Percentiles rank a stretch among this genome's conserved stretches.
Evolutionary conservation across 768 basidiomycete species (phyloP).

Genomic region (Lyophyllum decastes): DNA sequence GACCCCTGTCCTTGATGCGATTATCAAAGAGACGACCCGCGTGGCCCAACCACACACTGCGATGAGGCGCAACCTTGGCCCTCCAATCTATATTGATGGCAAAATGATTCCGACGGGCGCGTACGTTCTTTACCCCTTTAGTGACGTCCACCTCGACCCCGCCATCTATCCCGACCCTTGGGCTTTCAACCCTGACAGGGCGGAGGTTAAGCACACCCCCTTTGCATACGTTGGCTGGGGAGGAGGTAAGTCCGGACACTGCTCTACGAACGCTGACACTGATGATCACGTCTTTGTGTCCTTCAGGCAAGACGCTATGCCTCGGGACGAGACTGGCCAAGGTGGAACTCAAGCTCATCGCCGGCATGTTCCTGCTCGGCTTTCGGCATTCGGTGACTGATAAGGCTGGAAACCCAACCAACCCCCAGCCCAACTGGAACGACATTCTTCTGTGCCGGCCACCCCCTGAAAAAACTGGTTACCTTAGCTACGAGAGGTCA

Average conservation of each 20-base stretch:
- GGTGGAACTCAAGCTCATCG: conserved; percentile 70
- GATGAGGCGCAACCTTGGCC: conserved; percentile 79
- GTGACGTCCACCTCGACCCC: conserved; percentile 75
- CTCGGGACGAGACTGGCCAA: conserved; percentile 76
- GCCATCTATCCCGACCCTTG: conserved; percentile 75
- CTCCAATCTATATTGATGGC: conserved; percentile 67
- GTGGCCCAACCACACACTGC: conserved; percentile 80
- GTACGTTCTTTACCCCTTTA: conserved; percentile 79
- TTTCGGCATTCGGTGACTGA: conserved; percentile 64
- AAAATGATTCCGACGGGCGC: conserved; percentile 73
- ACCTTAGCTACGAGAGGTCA: conserved; percentile 49
- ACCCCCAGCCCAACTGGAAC: conserved; percentile 72
- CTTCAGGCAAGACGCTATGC: conserved; percentile 66
- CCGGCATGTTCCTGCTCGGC: conserved; percentile 66
- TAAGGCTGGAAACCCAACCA: conserved; percentile 42
- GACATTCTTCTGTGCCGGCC: conserved; percentile 65
- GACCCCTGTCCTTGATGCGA: conserved; percentile 69
- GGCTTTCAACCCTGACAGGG: conserved; percentile 70
- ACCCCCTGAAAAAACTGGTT: conserved; percentile 56
- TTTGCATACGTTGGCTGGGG: conserved; percentile 79
- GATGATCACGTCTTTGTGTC: conserved; percentile 10
- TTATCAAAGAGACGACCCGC: conserved; percentile 77
- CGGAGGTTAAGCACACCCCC: conserved; percentile 42
- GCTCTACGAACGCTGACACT: conserved; percentile 11
- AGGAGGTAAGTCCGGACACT: conserved; percentile 54